phyloP scores from a whole-genome alignment of 2,329 filamentous ascomycete genomes.

The Trematosphaeria pertusa region DNA sequence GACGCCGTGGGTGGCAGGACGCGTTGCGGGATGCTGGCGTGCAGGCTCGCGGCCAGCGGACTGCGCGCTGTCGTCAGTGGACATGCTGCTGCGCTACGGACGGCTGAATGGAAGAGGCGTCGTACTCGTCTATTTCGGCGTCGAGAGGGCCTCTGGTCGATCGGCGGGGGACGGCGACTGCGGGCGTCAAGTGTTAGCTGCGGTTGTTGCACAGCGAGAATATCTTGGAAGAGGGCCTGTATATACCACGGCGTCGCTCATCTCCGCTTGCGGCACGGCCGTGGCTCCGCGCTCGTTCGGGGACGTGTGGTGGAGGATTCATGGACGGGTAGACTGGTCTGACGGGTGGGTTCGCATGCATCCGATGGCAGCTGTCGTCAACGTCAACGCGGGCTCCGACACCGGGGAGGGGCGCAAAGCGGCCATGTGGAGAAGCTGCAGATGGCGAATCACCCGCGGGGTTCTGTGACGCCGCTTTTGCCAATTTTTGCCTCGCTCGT shows the following conservation, averaged over 20 bases:
- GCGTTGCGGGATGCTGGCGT: conserved; percentile 22
- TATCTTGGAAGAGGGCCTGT: not conserved
- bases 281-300: conserved; percentile 30
- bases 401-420: conserved; percentile 13
- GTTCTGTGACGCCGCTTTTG: not conserved
- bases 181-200: not conserved
- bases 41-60: conserved; percentile 27
- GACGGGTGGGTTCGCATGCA: not conserved
- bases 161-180: conserved; percentile 68
- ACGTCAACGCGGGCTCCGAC: conserved; percentile 10
- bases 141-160: conserved; percentile 80
- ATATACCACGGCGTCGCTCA: conserved; percentile 39
- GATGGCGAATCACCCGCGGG: conserved; percentile 1
- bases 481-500: conserved; percentile 4
- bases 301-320: conserved; percentile 16
- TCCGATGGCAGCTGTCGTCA: not conserved
- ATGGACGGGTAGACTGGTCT: conserved; percentile 13
- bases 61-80: conserved; percentile 24
- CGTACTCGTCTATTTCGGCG: conserved; percentile 72
- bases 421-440: conserved; percentile 11
- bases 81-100: not conserved
- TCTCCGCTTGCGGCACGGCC: conserved; percentile 39
- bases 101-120: conserved; percentile 16
- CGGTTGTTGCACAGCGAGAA: not conserved
- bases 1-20: conserved; percentile 29